These are phyloP conservation scores for Stachybotrys echinatus DNA, from an alignment of 2,329 filamentous ascomycete species.

Conservation along the genomic window DNA sequence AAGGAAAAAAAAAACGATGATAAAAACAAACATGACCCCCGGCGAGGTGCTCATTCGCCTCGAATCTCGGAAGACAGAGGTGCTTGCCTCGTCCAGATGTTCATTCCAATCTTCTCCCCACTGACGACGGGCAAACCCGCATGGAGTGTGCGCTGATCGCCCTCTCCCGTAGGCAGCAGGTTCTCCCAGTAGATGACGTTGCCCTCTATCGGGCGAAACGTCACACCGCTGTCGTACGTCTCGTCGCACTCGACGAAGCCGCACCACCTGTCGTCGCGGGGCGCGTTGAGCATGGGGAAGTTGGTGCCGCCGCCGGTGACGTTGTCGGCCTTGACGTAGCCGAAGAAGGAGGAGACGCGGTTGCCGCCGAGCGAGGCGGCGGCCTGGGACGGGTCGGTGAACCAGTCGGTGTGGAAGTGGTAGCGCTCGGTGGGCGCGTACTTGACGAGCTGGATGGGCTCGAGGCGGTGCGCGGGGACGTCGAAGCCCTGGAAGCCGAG, in stretches of 20 bases:
- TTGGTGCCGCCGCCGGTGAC: slow-evolving; percentile 43
- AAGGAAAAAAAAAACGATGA: not conserved
- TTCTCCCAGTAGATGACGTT: slow-evolving; percentile 47
- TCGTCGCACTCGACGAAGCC: slow-evolving; percentile 42
- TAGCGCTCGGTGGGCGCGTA: slow-evolving; percentile 39
- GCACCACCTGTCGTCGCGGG: slow-evolving; percentile 34
- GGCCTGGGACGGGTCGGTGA: slow-evolving; percentile 32
- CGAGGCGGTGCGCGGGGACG: slow-evolving; percentile 28
- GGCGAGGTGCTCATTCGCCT: not conserved
- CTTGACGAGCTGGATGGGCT: slow-evolving; percentile 43
- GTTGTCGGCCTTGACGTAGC: slow-evolving; percentile 36
- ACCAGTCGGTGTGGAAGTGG: slow-evolving; percentile 48
- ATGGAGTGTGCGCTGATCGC: slow-evolving; percentile 39
- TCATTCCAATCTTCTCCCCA: slow-evolving; percentile 45
- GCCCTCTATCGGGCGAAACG: slow-evolving; percentile 39
- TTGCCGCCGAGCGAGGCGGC: slow-evolving; percentile 36
- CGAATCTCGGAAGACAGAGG: slow-evolving; percentile 23
- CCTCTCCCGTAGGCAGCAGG: slow-evolving; percentile 28
- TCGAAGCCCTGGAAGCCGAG: slow-evolving; percentile 39
- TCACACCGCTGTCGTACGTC: slow-evolving; percentile 39
- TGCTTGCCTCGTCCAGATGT: slow-evolving; percentile 44
- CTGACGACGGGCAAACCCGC: slow-evolving; percentile 39
- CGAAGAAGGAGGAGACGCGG: slow-evolving; percentile 41
- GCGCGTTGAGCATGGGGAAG: slow-evolving; percentile 37
- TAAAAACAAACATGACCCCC: not conserved